Base-by-base conservation (phyloP, 2,329 filamentous ascomycete species). In the Emydomyces testavorans region DNA sequence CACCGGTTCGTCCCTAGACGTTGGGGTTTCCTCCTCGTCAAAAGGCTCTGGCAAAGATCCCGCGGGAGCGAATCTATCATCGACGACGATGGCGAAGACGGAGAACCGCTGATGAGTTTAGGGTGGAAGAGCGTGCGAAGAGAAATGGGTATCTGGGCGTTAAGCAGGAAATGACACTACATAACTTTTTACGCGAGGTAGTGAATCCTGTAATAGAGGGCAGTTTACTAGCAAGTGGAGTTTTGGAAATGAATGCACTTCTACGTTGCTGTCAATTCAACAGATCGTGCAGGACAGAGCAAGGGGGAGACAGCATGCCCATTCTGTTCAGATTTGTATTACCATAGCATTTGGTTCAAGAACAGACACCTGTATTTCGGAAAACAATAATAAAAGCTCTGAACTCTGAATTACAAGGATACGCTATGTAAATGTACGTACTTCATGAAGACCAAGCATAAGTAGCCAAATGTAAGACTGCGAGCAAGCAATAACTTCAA, bases 1-100 rank as follows among this genome's bases (percentile, higher is more conserved):
- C 50, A 68, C 71, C 35, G 56, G 59, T 6, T 39, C 52, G 2
- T 49, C 52, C n/a, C 5, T 10, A n/a, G 32, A 37, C 7, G 23
- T n/a, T 16, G 21, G 13, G 2, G 2, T 32, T 37, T 20, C 31
- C 2, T 26, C 32, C 7, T 45, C 32, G 6, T 20, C 15, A 37
- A 36, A 36, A 11, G 8, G 11, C 10, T 28, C 28, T 4, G 18
- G 4, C 20, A 45, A 45, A 45, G 31, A 2, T 6, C 21, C 29
- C 6, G 6, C 15, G 8, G 6, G 13, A 15, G 6, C n/a, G 6
- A 34, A 24, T 18, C 8, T 24, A 15, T 34, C 45, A n/a, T 40
- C 45, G 13, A 26, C 35, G 10, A 40, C 36, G n/a, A n/a, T n/a
- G 15, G 45, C 45, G 15, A 47, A 15, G 26, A 47, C 45, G 24